Conservation (phyloP, 148 eudicot species). For the Drosera capensis region DNA sequence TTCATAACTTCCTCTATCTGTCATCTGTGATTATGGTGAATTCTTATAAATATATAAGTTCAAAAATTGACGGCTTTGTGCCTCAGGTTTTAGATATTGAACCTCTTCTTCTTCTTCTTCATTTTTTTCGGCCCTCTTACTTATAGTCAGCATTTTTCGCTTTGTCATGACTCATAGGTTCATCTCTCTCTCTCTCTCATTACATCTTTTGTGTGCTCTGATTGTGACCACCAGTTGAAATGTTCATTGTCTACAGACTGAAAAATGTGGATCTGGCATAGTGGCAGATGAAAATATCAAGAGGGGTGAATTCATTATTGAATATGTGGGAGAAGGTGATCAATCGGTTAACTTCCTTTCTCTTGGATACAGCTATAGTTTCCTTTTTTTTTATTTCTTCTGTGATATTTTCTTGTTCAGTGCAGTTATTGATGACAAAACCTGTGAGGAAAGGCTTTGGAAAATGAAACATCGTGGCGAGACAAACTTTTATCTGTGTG, state of each 20-base stretch:
- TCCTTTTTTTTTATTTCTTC: not conserved
- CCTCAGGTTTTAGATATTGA: too few species aligned
- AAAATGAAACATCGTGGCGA: conserved; percentile 86
- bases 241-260: conserved; percentile 55
- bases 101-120: too few species aligned
- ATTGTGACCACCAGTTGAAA: conserved; percentile 5
- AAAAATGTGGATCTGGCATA: conserved; percentile 94
- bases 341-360: not conserved
- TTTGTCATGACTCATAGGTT: too few species aligned
- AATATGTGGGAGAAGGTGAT: conserved; percentile 98
- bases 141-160: too few species aligned
- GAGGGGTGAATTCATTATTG: conserved; percentile 83
- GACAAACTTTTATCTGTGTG: conserved; percentile 94
- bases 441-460: conserved; percentile 96
- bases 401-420: conserved; percentile 4
- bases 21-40: too few species aligned
- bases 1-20: too few species aligned
- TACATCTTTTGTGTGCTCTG: not conserved
- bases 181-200: not conserved
- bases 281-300: conserved; percentile 93
- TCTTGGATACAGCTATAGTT: not conserved
- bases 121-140: too few species aligned
- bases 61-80: too few species aligned
- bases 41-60: too few species aligned
- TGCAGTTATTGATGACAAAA: conserved; percentile 98